Evolutionary conservation across 106 monocot species (phyloP), one percentile per base, ranked within the genome.

Genomic region (Dendrobium chrysotoxum): DNA sequence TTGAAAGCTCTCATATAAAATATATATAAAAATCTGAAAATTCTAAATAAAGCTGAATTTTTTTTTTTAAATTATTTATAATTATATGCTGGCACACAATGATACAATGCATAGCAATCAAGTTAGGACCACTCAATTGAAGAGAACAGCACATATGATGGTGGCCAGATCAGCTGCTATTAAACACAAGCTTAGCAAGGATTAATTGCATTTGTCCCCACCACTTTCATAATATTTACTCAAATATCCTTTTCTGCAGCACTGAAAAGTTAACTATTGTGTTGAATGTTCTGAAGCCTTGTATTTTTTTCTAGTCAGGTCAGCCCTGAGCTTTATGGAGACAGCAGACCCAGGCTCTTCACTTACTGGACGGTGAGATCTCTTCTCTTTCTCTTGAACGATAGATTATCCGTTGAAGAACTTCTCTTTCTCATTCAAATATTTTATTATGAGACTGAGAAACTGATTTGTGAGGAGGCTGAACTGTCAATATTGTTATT

Each of bases 271-370:
- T 35, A 28, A 70, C 35, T 4, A 35, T 70, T 25, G 35, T 31
- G 31, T 13, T 35, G 15, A 70, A 13, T 16, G 13, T 35, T 70
- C 70, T 70, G 70, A 70, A 70, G 89, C 91, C 84, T 88, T 89
- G 79, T 80, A 77, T 88, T 92, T 92, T 80, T 86, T 91, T 94
- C 92, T 98, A 98, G 97, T 98, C 97, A 98, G 97, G 97, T 98
- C 97, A 98, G 94, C 97, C 97, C 97, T 84, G 94, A 98, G 94
- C 97, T 98, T 84, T 98, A 98, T 79, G 97, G 97, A 84, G 97
- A 98, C 88, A 94, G 80, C 92, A 94, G 85, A 72, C 97, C 97
- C 40, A 89, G 97, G 82, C 87, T 98, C 40, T 98, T 98, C 88
- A 98, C 97, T 25, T 98, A 98, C 84, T 98, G 97, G 97, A 98